These are phyloP conservation scores for Fraxinus anomala DNA, from an alignment of 257 asterid species.

Conservation along the genomic window DNA sequence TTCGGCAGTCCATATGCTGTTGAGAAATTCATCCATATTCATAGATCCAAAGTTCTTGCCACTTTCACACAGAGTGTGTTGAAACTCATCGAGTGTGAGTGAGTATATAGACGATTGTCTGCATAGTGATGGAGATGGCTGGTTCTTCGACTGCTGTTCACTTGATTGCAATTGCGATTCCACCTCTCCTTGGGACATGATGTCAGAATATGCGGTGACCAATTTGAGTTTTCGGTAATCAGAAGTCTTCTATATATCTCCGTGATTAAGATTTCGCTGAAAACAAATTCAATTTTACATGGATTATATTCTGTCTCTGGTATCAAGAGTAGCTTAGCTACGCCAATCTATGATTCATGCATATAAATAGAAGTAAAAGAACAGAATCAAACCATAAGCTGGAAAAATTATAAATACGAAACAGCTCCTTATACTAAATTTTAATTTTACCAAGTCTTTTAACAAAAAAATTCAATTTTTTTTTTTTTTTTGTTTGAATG, in stretches of 20 bases:
- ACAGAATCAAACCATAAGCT: no score
- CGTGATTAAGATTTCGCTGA: not conserved
- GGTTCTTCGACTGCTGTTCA: constrained; percentile 34
- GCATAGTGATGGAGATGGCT: constrained; percentile 39
- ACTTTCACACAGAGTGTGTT: constrained; percentile 54
- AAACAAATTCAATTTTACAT: not conserved
- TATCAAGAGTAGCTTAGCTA: not conserved
- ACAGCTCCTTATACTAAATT: not conserved
- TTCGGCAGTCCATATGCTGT: constrained; percentile 87
- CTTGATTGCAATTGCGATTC: constrained; percentile 39
- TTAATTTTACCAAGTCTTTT: no score
- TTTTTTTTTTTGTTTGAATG: no score
- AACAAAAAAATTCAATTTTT: no score
- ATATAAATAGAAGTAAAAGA: no score
- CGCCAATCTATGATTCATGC: no score
- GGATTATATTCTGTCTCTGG: not conserved
- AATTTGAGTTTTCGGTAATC: constrained; percentile 14
- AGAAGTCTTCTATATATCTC: not conserved
- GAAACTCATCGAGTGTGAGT: constrained; percentile 82
- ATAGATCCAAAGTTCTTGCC: constrained; percentile 85
- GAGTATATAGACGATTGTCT: constrained; percentile 73
- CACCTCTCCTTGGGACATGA: constrained; percentile 48
- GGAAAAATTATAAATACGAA: not conserved
- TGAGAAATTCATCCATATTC: constrained; percentile 95
- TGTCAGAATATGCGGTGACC: constrained; percentile 48